Base-by-base conservation (phyloP, 2,329 filamentous ascomycete species). In the Talaromyces sp. region DNA sequence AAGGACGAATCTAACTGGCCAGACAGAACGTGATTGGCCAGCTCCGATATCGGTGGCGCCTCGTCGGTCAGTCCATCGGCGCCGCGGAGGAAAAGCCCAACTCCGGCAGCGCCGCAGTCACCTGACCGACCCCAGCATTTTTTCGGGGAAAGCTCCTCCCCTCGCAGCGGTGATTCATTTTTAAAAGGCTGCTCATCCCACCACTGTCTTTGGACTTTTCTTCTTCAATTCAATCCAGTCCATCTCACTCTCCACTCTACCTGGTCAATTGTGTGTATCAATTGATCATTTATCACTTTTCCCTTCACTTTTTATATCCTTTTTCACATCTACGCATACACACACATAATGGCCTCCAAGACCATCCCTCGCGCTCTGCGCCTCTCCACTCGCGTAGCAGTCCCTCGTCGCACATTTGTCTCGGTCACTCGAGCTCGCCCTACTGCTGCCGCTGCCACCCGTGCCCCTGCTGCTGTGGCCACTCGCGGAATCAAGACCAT, bases 401-500 rank as follows among this genome's bases (percentile, higher is more conserved):
- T 80, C 78, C 86, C 78, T 65, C 76, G 75, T 70, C 84, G 86
- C 75, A 85, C 85, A 67, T 86, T 88, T 74, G 78, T 87, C 70
- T 83, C 85, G 69, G 84, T 85, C 68, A 79, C 85, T 16, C 65
- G 65, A 43, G 72, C 83, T 83, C 69, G 81, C 81, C 73, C 81
- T 81, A 70, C 79, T 78, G 68, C 76, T 77, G 70, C 83, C 85
- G 83, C 81, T 73, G 79, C 75, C 65, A 68, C 82, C 71, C 81
- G 82, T 71, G 79, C 80, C 68, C 76, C 80, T 66, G 83, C 84
- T 68, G 82, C 81, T 69, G 78, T 75, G 57, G 70, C 79, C 68
- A 75, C 79, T 71, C 90, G 95, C 78, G 95, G 95, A 80, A 83
- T 97, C 78, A 98, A 99, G 92, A 97, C 94, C 74, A 94, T 99